Conservation (phyloP, 2,329 filamentous ascomycete species). For the Ophiostoma piceae region DNA sequence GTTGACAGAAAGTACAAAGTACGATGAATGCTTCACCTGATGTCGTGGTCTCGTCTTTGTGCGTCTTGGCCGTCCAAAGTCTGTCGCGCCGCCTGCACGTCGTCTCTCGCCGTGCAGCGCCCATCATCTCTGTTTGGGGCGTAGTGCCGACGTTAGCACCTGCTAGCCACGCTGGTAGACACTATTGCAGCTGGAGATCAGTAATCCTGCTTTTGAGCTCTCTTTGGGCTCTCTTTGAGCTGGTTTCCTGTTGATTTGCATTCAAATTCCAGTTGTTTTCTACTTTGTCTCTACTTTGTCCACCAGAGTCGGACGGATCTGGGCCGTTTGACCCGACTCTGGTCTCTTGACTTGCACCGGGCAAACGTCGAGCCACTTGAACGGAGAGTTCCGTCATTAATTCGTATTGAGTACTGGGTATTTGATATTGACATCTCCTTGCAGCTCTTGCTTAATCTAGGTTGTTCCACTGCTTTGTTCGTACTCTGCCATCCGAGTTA, state of each 20-base stretch:
- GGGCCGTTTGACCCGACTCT: no score
- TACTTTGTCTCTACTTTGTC: no score
- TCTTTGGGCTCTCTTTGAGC: no score
- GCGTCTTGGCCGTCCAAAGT: slow-evolving; percentile 1
- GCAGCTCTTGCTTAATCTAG: background rate
- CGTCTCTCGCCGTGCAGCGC: background rate
- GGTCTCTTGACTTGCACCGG: background rate
- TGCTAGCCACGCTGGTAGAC: background rate
- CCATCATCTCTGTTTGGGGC: background rate
- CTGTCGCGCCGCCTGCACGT: background rate
- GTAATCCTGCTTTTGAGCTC: background rate
- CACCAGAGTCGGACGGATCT: no score
- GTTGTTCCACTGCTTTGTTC: background rate
- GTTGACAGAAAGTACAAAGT: no score
- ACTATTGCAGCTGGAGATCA: background rate
- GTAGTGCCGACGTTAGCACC: background rate
- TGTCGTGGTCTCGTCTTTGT: background rate
- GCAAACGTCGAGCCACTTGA: background rate
- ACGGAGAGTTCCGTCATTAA: background rate
- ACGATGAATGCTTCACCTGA: background rate
- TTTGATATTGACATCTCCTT: background rate
- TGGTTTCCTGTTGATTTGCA: no score
- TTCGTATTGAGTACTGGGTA: no score
- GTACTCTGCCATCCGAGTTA: background rate
- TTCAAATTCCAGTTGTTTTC: no score